These are phyloP conservation scores for Verbena officinalis DNA, from an alignment of 257 asterid species.

Conservation along the genomic window DNA sequence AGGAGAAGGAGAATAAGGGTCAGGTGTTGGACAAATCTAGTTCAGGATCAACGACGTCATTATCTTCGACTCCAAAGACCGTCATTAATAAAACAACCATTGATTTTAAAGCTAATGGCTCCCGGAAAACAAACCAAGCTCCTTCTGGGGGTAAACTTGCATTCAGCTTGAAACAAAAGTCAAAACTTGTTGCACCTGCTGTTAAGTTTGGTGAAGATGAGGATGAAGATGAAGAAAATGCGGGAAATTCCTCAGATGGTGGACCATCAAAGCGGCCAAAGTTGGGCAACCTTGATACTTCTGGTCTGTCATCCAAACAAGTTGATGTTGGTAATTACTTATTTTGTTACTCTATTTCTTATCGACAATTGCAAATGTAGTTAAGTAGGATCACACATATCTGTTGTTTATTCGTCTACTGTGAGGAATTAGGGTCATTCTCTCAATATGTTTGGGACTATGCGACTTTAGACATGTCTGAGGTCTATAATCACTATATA, in stretches of 20 bases:
- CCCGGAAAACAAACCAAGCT: slow-evolving; percentile 43
- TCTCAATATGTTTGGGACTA: slow-evolving; percentile 13
- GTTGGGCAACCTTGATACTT: slow-evolving; percentile 48
- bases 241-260: slow-evolving; percentile 59
- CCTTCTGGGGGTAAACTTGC: slow-evolving; percentile 86
- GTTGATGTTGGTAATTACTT: slow-evolving; percentile 86
- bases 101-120: slow-evolving; percentile 45
- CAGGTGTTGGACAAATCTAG: slow-evolving; percentile 40
- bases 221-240: slow-evolving; percentile 66
- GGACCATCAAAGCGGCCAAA: slow-evolving; percentile 73
- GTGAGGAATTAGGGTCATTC: slow-evolving; percentile 21
- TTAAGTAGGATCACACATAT: slow-evolving; percentile 16
- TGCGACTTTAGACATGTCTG: slow-evolving; percentile 11
- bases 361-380: slow-evolving; percentile 9
- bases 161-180: slow-evolving; percentile 90
- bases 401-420: neutral
- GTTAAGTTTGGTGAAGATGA: slow-evolving; percentile 81
- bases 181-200: slow-evolving; percentile 73
- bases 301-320: slow-evolving; percentile 50
- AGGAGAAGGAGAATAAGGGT: slow-evolving; percentile 60
- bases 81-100: slow-evolving; percentile 49
- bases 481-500: slow-evolving; percentile 12
- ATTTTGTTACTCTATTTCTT: slow-evolving; percentile 28
- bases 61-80: slow-evolving; percentile 63
- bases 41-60: slow-evolving; percentile 46